phyloP scores from a whole-genome alignment of 2,329 filamentous ascomycete species.

The Clonostachys chloroleuca region DNA sequence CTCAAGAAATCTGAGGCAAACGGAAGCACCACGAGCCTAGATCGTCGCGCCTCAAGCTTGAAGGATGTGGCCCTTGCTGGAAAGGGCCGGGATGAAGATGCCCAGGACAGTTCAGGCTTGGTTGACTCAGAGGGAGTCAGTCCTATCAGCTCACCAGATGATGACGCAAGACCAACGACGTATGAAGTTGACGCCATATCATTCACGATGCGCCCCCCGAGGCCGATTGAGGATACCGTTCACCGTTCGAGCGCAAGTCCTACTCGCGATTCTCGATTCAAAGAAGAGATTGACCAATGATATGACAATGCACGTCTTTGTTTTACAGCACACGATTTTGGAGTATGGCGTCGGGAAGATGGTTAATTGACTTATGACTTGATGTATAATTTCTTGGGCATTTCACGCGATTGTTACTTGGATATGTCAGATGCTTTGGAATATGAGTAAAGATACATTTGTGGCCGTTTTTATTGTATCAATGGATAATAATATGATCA shows the following conservation, averaged over 20 bases:
- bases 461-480: too few relatives aligned
- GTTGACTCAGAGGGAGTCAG: slow-evolving; percentile 28
- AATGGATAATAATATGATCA: too few relatives aligned
- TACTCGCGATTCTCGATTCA: slow-evolving; percentile 52
- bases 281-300: slow-evolving; percentile 40
- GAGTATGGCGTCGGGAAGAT: too few relatives aligned
- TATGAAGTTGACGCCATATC: slow-evolving; percentile 7
- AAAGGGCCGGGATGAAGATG: slow-evolving; percentile 6
- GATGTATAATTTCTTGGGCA: too few relatives aligned
- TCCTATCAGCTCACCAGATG: slow-evolving; percentile 30
- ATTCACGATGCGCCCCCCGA: slow-evolving; percentile 28
- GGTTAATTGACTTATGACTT: too few relatives aligned
- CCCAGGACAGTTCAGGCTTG: neutral
- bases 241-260: slow-evolving; percentile 43
- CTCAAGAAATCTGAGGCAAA: slow-evolving; percentile 32
- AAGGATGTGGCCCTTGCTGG: slow-evolving; percentile 42
- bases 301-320: too few relatives aligned
- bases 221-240: slow-evolving; percentile 22
- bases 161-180: slow-evolving; percentile 10
- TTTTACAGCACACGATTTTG: too few relatives aligned
- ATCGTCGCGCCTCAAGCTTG: slow-evolving; percentile 34
- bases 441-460: too few relatives aligned
- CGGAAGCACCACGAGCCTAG: slow-evolving; percentile 37
- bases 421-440: too few relatives aligned
- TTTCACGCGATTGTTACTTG: too few relatives aligned